A percentile compares a stretch with the other conserved stretches of the same genome.
These are phyloP conservation scores for Pistacia vera DNA, from an alignment of 345 rosid genomes.

Conservation along the genomic window DNA sequence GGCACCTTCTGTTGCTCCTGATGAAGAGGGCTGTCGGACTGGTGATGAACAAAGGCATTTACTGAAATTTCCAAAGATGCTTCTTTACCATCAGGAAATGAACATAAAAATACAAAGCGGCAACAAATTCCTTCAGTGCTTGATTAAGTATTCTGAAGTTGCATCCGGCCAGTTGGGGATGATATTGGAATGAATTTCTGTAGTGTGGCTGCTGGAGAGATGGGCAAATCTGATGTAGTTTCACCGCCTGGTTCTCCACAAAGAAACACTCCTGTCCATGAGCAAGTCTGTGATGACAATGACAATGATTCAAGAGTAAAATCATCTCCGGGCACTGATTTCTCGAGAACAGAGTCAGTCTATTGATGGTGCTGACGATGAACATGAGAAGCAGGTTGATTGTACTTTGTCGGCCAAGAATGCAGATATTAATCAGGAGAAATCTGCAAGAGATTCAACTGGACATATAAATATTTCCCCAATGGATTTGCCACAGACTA, in stretches of 20 bases:
- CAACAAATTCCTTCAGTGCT: too few relatives aligned
- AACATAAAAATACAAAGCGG: background rate
- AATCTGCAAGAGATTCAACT: conserved; percentile 29
- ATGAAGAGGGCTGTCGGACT: conserved; percentile 44
- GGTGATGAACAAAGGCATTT: conserved; percentile 46
- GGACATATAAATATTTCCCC: conserved; percentile 33
- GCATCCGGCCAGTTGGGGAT: conserved; percentile 57
- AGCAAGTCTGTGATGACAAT: conserved; percentile 34
- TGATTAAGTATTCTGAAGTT: conserved; percentile 64
- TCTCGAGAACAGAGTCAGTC: conserved; percentile 29
- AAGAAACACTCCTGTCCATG: conserved; percentile 35
- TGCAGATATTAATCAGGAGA: conserved; percentile 33
- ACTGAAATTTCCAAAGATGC: conserved; percentile 44
- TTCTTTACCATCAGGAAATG: conserved; percentile 46
- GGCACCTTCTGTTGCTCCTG: conserved; percentile 42
- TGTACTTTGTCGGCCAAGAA: conserved; percentile 26
- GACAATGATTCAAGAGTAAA: conserved; percentile 40
- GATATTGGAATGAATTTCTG: conserved; percentile 94
- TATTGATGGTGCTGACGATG: conserved; percentile 30
- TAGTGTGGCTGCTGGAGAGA: conserved; percentile 91
- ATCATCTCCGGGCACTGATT: conserved; percentile 30
- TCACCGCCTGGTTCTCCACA: conserved; percentile 58
- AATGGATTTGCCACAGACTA: conserved; percentile 36
- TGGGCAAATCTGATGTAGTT: conserved; percentile 56
- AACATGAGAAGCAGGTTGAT: conserved; percentile 36